Conservation (phyloP, 2,329 filamentous ascomycete species). For the Zasmidium citrigriseum region DNA sequence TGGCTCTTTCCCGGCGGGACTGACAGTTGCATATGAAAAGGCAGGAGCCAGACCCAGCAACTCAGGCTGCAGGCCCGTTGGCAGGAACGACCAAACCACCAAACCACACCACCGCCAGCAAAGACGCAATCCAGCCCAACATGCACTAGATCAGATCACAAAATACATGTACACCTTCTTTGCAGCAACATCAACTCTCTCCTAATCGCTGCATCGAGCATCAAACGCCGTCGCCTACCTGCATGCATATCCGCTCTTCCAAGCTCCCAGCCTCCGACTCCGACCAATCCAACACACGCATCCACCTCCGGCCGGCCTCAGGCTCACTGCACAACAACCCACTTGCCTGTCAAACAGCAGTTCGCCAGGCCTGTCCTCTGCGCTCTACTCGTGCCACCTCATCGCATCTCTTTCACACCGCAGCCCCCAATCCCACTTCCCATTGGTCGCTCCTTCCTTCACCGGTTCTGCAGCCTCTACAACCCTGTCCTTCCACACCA, state of each 20-base stretch:
- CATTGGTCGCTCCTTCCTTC: neutral
- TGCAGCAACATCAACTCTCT: neutral
- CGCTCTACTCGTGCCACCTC: constrained; percentile 1
- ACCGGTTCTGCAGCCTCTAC: neutral
- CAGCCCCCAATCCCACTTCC: neutral
- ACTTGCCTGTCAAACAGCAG: too few relatives aligned
- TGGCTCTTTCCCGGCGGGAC: neutral
- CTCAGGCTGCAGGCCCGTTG: neutral
- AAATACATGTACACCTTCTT: too few relatives aligned
- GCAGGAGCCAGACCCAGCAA: neutral
- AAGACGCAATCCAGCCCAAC: too few relatives aligned
- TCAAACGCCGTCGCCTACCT: neutral
- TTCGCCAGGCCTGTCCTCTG: neutral
- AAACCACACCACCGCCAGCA: too few relatives aligned
- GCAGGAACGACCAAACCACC: too few relatives aligned
- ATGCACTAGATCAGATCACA: too few relatives aligned
- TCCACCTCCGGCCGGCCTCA: too few relatives aligned
- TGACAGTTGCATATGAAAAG: neutral
- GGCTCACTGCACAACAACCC: too few relatives aligned
- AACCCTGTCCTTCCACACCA: neutral
- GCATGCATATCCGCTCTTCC: neutral
- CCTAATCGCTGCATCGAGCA: neutral
- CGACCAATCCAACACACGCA: too few relatives aligned
- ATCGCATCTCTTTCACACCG: neutral
- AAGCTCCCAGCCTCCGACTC: neutral